Conservation (phyloP, 305 asterid species). For the Fraxinus floribunda region DNA sequence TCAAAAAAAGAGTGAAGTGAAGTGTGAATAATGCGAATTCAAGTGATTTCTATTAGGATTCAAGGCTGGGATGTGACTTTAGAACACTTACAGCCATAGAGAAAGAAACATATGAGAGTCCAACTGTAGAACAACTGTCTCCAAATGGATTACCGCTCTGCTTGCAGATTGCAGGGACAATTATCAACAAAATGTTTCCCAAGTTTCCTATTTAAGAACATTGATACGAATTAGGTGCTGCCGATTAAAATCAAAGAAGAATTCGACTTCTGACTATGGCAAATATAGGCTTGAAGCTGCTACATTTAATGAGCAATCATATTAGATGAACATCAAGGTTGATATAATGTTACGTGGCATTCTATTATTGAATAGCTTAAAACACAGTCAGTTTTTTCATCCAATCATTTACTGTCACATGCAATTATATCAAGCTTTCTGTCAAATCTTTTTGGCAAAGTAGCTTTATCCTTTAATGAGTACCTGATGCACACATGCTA, state of each 20-base stretch:
- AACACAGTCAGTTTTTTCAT: too few species aligned
- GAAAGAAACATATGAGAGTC: slow-evolving; percentile 75
- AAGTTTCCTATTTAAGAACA: slow-evolving; percentile 51
- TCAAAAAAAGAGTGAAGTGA: not conserved
- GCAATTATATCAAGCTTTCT: too few species aligned
- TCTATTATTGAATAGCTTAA: too few species aligned
- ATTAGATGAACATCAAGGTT: too few species aligned
- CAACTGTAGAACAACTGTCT: slow-evolving; percentile 53
- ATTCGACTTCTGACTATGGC: not conserved
- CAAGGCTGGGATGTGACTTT: not conserved
- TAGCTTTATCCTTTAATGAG: not conserved
- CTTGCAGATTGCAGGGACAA: slow-evolving; percentile 76
- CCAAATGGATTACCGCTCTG: slow-evolving; percentile 82
- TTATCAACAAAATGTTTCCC: slow-evolving; percentile 71
- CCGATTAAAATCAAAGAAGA: not conserved
- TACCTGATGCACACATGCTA: slow-evolving; percentile 74
- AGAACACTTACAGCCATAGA: slow-evolving; percentile 72
- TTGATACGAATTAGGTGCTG: not conserved
- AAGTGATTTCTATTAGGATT: not conserved
- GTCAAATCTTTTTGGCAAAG: too few species aligned
- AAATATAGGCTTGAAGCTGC: not conserved
- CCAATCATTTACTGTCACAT: too few species aligned
- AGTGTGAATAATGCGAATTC: not conserved
- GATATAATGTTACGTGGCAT: too few species aligned
- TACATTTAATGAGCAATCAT: not conserved